Percentiles rank a stretch among this genome's conserved stretches.
Conservation (phyloP, 2,329 filamentous ascomycete species). For the Bipolaris bicolor region DNA sequence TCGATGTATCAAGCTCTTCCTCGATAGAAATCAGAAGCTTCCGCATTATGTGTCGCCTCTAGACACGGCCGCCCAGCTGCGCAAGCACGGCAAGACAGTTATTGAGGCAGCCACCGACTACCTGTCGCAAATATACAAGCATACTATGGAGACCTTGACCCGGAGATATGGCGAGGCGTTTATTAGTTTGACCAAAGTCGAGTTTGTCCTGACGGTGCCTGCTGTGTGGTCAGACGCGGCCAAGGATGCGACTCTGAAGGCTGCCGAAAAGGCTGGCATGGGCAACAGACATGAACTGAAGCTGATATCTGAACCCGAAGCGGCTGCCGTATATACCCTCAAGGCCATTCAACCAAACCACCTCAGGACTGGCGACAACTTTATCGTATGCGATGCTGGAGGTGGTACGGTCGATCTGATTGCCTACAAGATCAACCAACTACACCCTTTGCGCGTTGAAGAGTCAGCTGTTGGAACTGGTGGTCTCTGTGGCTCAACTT, state of each 20-base stretch:
- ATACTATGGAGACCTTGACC: conserved; percentile 79
- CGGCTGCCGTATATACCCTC: conserved; percentile 78
- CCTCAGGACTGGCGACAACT: conserved; percentile 68
- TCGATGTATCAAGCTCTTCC: conserved; percentile 83
- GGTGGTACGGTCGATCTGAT: conserved; percentile 53
- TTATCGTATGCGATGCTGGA: conserved; percentile 64
- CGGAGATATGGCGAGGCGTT: conserved; percentile 78
- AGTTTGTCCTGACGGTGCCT: conserved; percentile 77
- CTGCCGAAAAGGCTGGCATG: conserved; percentile 80
- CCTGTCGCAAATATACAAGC: conserved; percentile 74
- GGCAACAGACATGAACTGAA: conserved; percentile 71
- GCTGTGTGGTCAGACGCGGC: conserved; percentile 85
- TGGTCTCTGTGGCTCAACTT: conserved; percentile 77
- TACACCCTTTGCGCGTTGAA: conserved; percentile 74
- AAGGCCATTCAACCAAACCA: conserved; percentile 80
- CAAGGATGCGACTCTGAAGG: conserved; percentile 81
- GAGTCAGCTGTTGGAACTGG: conserved; percentile 82
- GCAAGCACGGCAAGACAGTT: conserved; percentile 75
- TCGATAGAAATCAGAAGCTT: conserved; percentile 79
- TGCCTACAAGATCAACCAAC: conserved; percentile 78
- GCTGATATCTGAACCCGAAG: conserved; percentile 80
- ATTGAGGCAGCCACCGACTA: conserved; percentile 82
- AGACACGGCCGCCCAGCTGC: conserved; percentile 78
- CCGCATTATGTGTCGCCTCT: conserved; percentile 80
- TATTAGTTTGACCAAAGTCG: conserved; percentile 75